Evolutionary conservation across 352 stramenopile genomes (phyloP).

Genomic region (Phytophthora constricta): DNA sequence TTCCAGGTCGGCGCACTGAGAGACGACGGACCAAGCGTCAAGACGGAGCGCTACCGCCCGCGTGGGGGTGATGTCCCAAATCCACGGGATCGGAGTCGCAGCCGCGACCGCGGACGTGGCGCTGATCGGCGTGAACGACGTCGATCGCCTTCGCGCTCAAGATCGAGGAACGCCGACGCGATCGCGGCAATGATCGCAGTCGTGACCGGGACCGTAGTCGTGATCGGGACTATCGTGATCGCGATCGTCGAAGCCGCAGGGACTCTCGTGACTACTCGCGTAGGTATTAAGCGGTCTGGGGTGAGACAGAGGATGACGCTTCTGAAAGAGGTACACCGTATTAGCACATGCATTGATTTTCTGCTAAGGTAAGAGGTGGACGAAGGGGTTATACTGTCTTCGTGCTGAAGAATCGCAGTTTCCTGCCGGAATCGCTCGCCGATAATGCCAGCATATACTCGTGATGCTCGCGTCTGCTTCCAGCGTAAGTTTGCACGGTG

Average conservation of each 20-base stretch:
- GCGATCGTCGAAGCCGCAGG: constrained; percentile 56
- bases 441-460: no score
- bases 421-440: no score
- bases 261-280: constrained; percentile 58
- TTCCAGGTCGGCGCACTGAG: constrained; percentile 42
- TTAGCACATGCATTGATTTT: background rate
- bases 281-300: constrained; percentile 33
- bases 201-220: constrained; percentile 46
- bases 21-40: constrained; percentile 36
- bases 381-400: no score
- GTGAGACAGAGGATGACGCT: background rate
- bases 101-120: constrained; percentile 47
- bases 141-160: constrained; percentile 49
- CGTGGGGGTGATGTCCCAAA: constrained; percentile 29
- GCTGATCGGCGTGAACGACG: constrained; percentile 29
- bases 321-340: background rate
- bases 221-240: constrained; percentile 28
- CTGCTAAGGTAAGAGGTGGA: background rate
- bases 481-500: no score
- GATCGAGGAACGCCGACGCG: constrained; percentile 34
- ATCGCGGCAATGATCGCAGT: constrained; percentile 27
- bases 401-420: no score
- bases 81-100: constrained; percentile 40
- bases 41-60: constrained; percentile 41
- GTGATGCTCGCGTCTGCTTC: no score